phyloP scores from a whole-genome alignment of 768 basidiomycete species.

The Albatrellus ellisii region DNA sequence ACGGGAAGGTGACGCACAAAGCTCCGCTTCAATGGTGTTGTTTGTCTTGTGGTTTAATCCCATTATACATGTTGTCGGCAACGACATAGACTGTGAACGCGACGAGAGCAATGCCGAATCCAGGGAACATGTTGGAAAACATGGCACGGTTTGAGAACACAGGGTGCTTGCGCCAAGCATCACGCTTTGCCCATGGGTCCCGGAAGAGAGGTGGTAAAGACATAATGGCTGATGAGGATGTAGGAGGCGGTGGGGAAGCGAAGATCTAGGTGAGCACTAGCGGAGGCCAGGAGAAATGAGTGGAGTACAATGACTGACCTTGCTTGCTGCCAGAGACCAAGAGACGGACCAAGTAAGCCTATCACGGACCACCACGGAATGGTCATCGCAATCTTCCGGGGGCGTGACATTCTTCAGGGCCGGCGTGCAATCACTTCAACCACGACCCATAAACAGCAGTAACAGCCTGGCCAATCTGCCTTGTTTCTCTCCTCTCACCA shows the following conservation, averaged over 20 bases:
- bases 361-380: no score
- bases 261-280: constrained; percentile 1
- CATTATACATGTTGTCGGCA: constrained; percentile 49
- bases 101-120: constrained; percentile 85
- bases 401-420: constrained; percentile 36
- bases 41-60: constrained; percentile 14
- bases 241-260: not conserved
- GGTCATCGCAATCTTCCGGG: constrained; percentile 6
- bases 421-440: constrained; percentile 26
- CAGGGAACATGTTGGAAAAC: constrained; percentile 88
- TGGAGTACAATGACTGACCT: not conserved
- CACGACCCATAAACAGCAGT: constrained; percentile 5
- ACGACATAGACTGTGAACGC: constrained; percentile 89
- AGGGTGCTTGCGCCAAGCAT: constrained; percentile 87
- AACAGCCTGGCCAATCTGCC: not conserved
- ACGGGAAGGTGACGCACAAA: not conserved
- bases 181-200: constrained; percentile 90
- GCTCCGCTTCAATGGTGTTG: constrained; percentile 7
- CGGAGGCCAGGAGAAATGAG: not conserved
- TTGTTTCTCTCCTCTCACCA: constrained; percentile 8
- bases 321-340: not conserved
- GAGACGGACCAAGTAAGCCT: no score
- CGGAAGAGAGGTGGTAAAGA: constrained; percentile 53
- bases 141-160: constrained; percentile 78
- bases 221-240: constrained; percentile 5